Conservation (phyloP, 495 filamentous ascomycete genomes). For the Penicillium lividum region DNA sequence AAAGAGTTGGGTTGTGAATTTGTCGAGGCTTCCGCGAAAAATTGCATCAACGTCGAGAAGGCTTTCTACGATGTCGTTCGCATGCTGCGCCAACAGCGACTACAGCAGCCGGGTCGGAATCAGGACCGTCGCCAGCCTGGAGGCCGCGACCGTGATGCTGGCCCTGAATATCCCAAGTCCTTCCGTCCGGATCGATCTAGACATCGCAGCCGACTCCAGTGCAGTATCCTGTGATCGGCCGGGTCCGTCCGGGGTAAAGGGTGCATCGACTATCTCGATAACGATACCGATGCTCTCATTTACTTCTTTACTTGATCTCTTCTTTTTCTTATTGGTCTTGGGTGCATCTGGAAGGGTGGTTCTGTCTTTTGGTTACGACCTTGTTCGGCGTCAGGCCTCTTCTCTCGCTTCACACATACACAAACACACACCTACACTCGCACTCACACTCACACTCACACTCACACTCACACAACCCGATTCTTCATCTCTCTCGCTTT, state of each 20-base stretch:
- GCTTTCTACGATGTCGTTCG: constrained; percentile 98
- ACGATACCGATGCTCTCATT: constrained; percentile 11
- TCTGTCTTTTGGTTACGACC: constrained; percentile 35
- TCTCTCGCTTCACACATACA: constrained; percentile 8
- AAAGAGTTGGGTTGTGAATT: constrained; percentile 95
- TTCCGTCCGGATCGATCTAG: constrained; percentile 46
- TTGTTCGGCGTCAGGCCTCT: constrained; percentile 28
- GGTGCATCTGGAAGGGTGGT: constrained; percentile 34
- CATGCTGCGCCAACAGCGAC: constrained; percentile 78
- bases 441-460: background rate
- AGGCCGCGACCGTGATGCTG: constrained; percentile 41
- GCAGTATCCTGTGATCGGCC: constrained; percentile 43
- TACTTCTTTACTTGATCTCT: constrained; percentile 20
- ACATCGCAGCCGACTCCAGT: constrained; percentile 43
- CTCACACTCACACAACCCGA: constrained; percentile 1
- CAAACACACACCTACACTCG: constrained; percentile 1
- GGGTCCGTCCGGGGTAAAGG: constrained; percentile 19
- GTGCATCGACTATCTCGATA: constrained; percentile 6
- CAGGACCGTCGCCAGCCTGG: constrained; percentile 45
- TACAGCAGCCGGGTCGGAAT: constrained; percentile 47
- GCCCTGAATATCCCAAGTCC: constrained; percentile 43
- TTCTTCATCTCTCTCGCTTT: background rate
- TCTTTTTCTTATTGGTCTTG: constrained; percentile 28
- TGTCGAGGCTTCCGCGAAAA: constrained; percentile 98
- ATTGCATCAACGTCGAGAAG: constrained; percentile 98